phyloP scores from a whole-genome alignment of 306 rosid species.

The Citrullus colocynthis region DNA sequence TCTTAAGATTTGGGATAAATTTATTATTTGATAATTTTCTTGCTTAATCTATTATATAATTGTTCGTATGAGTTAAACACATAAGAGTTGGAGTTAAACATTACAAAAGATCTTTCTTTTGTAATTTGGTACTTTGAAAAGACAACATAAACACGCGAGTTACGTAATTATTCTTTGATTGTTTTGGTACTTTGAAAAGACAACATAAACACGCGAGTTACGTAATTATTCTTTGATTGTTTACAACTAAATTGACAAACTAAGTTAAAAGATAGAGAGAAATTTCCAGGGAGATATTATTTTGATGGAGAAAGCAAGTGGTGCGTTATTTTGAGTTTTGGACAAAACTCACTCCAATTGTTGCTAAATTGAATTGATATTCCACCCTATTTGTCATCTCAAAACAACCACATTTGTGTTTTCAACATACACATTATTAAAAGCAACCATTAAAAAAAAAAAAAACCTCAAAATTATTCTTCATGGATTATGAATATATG shows the following conservation, averaged over 20 bases:
- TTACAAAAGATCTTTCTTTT: background rate
- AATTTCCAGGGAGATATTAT: background rate
- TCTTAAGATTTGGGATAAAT: too few relatives aligned
- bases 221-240: background rate
- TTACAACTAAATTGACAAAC: background rate
- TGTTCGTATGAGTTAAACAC: too few relatives aligned
- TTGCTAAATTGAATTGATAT: background rate
- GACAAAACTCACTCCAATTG: background rate
- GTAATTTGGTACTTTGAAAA: background rate
- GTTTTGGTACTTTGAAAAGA: background rate
- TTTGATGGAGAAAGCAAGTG: background rate
- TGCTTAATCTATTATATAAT: too few relatives aligned
- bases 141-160: background rate
- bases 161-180: too few relatives aligned
- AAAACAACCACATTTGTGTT: background rate
- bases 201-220: background rate
- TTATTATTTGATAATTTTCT: too few relatives aligned
- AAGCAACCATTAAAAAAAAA: too few relatives aligned
- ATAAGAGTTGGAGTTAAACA: too few relatives aligned
- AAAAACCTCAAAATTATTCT: too few relatives aligned
- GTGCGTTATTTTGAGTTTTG: background rate
- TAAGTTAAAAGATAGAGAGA: background rate
- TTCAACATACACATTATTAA: too few relatives aligned
- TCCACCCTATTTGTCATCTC: background rate
- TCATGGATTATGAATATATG: too few relatives aligned